These are phyloP conservation scores for Beverwykella pulmonaria DNA, from an alignment of 495 filamentous ascomycete genomes.

Conservation along the genomic window DNA sequence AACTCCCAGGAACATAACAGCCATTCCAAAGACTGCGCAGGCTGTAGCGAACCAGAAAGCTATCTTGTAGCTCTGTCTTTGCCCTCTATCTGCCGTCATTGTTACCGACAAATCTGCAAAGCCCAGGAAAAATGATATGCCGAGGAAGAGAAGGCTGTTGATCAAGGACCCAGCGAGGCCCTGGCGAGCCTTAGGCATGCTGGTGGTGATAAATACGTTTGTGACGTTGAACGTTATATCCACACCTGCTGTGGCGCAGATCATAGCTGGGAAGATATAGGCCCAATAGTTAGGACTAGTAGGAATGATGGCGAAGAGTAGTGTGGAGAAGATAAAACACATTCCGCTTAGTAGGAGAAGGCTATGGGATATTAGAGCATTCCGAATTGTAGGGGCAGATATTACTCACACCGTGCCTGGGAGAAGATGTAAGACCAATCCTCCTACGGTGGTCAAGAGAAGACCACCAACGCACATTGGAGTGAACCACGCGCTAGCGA, in stretches of 20 bases:
- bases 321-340: constrained; percentile 63
- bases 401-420: constrained; percentile 57
- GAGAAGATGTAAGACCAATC: constrained; percentile 75
- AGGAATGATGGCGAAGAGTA: constrained; percentile 75
- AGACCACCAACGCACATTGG: constrained; percentile 78
- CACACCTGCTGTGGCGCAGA: constrained; percentile 77
- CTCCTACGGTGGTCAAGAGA: constrained; percentile 69
- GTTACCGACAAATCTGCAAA: constrained; percentile 72
- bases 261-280: constrained; percentile 80
- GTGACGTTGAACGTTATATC: constrained; percentile 83
- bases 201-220: constrained; percentile 65
- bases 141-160: constrained; percentile 70
- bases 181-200: constrained; percentile 66
- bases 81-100: constrained; percentile 50
- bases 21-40: constrained; percentile 56
- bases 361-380: background rate
- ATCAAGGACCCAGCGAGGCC: constrained; percentile 75
- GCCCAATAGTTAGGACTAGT: constrained; percentile 62
- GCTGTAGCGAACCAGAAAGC: constrained; percentile 72
- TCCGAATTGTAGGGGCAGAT: background rate
- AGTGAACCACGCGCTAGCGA: constrained; percentile 75
- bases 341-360: constrained; percentile 64
- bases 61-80: constrained; percentile 59
- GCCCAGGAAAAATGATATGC: constrained; percentile 79
- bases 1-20: constrained; percentile 64